Evolutionary conservation across 768 basidiomycete species (phyloP).

Genomic region (Candolleomyces eurysporus): DNA sequence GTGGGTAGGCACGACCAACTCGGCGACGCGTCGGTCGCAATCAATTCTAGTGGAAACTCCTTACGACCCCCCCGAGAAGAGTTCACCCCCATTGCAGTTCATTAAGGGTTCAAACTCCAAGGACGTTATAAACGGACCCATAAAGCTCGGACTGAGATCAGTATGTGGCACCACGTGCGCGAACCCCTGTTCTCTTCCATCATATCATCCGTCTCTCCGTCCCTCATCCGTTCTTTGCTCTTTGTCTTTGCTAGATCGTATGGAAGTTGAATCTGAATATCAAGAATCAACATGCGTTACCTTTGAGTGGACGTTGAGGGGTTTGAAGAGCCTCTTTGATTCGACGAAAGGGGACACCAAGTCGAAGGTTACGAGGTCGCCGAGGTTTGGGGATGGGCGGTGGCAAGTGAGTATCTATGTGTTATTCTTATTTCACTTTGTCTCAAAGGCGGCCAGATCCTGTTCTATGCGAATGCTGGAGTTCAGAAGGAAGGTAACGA

Average conservation of each 20-base stretch:
- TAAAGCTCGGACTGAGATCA: no score
- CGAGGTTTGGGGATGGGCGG: slow-evolving; percentile 70
- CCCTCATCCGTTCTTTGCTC: neutral
- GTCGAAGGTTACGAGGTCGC: slow-evolving; percentile 74
- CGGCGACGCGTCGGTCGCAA: no score
- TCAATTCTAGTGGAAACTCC: no score
- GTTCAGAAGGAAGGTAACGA: slow-evolving; percentile 44
- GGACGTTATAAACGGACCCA: no score
- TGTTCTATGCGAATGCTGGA: slow-evolving; percentile 85
- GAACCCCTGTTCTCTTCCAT: neutral
- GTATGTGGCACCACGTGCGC: neutral
- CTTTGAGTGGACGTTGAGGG: slow-evolving; percentile 78
- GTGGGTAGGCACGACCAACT: no score
- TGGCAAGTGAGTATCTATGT: slow-evolving; percentile 56
- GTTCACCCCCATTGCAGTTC: no score
- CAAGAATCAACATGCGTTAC: slow-evolving; percentile 56
- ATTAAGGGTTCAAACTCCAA: no score
- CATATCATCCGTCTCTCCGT: neutral
- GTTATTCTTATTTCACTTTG: neutral
- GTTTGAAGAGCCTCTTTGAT: slow-evolving; percentile 73
- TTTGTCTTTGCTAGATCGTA: neutral
- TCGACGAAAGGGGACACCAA: slow-evolving; percentile 75
- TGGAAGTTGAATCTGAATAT: slow-evolving; percentile 31
- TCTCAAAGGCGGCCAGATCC: slow-evolving; percentile 43
- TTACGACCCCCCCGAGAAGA: no score